These are phyloP conservation scores for Chrysochromulina parva DNA, from an alignment of 78 protist genomes.

Conservation along the genomic window DNA sequence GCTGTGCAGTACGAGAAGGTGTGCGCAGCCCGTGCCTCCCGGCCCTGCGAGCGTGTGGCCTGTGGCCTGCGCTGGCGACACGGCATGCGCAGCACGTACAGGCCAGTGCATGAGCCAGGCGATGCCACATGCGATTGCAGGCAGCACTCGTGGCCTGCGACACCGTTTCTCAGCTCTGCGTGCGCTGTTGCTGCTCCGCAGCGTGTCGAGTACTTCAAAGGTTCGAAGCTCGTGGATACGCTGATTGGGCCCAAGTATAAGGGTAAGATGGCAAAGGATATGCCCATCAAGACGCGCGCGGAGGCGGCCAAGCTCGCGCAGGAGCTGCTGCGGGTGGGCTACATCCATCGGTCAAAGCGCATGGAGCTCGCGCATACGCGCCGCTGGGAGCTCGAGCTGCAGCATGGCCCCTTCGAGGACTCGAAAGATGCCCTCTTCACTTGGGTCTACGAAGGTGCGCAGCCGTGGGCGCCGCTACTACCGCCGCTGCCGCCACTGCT, in stretches of 20 bases:
- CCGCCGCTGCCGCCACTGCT: neutral
- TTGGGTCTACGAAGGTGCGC: neutral
- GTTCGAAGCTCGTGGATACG: conserved; percentile 7
- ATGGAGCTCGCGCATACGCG: neutral
- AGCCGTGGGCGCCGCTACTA: neutral
- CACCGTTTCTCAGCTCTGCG: too few relatives aligned
- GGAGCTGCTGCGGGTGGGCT: neutral
- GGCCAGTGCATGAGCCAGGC: too few relatives aligned
- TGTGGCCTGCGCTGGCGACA: too few relatives aligned
- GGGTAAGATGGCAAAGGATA: neutral
- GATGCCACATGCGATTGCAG: too few relatives aligned
- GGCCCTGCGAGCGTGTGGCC: too few relatives aligned
- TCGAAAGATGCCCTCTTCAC: conserved; percentile 4
- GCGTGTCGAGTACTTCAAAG: conserved; percentile 38
- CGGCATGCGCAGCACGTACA: too few relatives aligned
- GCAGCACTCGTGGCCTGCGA: too few relatives aligned
- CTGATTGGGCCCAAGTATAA: conserved; percentile 1
- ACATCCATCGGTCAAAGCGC: conserved; percentile 21
- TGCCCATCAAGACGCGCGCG: conserved; percentile 10
- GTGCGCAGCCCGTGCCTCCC: neutral
- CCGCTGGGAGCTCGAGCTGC: conserved; percentile 19
- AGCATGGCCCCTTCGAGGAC: neutral
- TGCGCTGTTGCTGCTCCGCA: neutral
- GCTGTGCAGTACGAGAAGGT: conserved; percentile 20
- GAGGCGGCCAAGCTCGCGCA: neutral